Evolutionary conservation across 2,329 filamentous ascomycete genomes (phyloP), one percentile per base, ranked within the genome.

Genomic region (Cladobotryum protrusum): DNA sequence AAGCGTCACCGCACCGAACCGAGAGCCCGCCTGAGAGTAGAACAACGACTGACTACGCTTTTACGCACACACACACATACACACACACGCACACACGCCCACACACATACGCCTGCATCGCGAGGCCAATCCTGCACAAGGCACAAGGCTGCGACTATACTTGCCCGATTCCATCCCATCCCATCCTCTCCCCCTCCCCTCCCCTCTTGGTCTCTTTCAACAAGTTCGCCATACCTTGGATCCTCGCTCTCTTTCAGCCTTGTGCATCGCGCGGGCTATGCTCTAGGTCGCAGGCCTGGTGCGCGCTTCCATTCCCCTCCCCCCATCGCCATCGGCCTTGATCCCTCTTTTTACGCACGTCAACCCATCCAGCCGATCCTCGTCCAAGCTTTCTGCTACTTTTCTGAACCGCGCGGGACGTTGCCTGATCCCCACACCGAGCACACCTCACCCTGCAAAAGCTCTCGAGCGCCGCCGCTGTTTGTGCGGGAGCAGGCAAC

Each of bases 261-360:
- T 24, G 13, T 12, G 37, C 15, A 41, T 37, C 18, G 43, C 45
- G 36, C 44, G 50, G 52, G 52, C 47, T 50, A 57, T 57, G 55
- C 46, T 53, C 46, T 57, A 53, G 43, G 47, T 42, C 35, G 47
- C 47, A 50, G 47, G 44, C 44, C 43, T 46, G 44, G 36, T 50
- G 47, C 50, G 50, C 47, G 50, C 42, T 40, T 43, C 47, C 33
- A 39, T 48, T n/a, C n/a, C n/a, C n/a, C n/a, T n/a, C n/a, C 46
- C 17, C 12, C 40, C 40, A 18, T 33, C 20, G 17, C 41, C 32
- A 29, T 50, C 44, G n/a, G 24, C 24, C 24, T 29, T 29, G 11
- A 6, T 8, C 24, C 24, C 6, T 29, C 24, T 29, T 29, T n/a
- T 29, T 29, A 29, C 24, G 24, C 24, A 8, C 11, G 11, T 29